Evolutionary conservation across 306 rosid species (phyloP).

Genomic region (Gastrolobium villosum): DNA sequence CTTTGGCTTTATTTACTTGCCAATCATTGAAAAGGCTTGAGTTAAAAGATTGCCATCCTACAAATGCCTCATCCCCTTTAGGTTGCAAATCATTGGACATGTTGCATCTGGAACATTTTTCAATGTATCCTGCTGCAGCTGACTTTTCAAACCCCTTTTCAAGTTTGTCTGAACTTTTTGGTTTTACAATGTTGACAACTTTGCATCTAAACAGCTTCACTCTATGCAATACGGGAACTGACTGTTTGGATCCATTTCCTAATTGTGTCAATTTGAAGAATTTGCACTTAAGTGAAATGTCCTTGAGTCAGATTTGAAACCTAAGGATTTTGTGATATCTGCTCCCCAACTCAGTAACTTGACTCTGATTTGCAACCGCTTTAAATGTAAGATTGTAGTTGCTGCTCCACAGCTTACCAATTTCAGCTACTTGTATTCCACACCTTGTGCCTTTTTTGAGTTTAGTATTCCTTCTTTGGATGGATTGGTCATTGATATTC

Average conservation of each 20-base stretch:
- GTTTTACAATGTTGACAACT: slow-evolving; percentile 58
- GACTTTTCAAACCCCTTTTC: slow-evolving; percentile 50
- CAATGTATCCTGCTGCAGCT: slow-evolving; percentile 43
- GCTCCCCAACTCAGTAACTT: slow-evolving; percentile 56
- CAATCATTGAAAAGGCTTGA: slow-evolving; percentile 58
- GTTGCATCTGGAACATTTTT: slow-evolving; percentile 53
- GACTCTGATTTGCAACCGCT: slow-evolving; percentile 52
- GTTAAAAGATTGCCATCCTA: slow-evolving; percentile 59
- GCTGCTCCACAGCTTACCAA: slow-evolving; percentile 57
- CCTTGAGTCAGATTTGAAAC: slow-evolving; percentile 54
- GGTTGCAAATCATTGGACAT: slow-evolving; percentile 47
- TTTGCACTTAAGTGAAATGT: slow-evolving; percentile 54
- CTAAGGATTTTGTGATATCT: slow-evolving; percentile 58
- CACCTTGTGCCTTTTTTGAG: slow-evolving; percentile 52
- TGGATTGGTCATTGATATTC: slow-evolving; percentile 52
- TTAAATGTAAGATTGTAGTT: slow-evolving; percentile 56
- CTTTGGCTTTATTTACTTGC: slow-evolving; percentile 51
- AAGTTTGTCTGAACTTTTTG: slow-evolving; percentile 47
- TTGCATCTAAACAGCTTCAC: slow-evolving; percentile 56
- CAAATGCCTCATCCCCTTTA: slow-evolving; percentile 41
- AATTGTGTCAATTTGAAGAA: slow-evolving; percentile 57
- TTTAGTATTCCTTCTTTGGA: slow-evolving; percentile 53
- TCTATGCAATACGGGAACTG: slow-evolving; percentile 47
- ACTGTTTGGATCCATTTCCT: slow-evolving; percentile 50
- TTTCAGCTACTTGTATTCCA: slow-evolving; percentile 56